Base-by-base conservation (phyloP, 805 yeast species). In the Kuraishia piskuri region DNA sequence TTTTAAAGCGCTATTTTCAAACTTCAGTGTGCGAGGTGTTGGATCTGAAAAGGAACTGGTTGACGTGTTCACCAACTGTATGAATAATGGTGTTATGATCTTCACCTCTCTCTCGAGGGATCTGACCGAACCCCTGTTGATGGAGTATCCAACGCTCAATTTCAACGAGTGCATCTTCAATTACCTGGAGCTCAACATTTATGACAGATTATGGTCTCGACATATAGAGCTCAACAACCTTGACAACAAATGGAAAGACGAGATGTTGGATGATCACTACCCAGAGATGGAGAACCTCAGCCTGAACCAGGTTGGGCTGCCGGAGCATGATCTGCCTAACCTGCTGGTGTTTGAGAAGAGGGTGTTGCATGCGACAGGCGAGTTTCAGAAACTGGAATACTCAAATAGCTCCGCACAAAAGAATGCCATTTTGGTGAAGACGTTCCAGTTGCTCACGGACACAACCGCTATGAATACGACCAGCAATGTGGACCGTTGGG, bases 181-280 rank as follows among this genome's bases (percentile, higher is more conserved):
- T 53, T 88, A 88, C 59, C 83, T 88, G 17, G 97, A 91, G 60
- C 60, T 75, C 55, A 82, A 83, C 54, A 65, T 89, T 31, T 86
- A 82, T 60, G 86, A 81, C 57, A 79, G 77, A 56, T 63, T 90
- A 6, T 88, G 96, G 94, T 57, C 70, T 1, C 69, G 71, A 37
- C 60, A 80, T 17, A 21, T 46, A 7, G n/a, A 20, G 20, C 4
- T 48, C 52, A 14, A 26, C 19, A n/a, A 31, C 44, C 23, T n/a
- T 3, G 46, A 24, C 22, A 20, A 22, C 5, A 46, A 50, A 21
- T 50, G 46, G 2, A 45, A 50, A 17, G 69, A 67, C 50, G 24
- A 47, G 2, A 22, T 21, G 2, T 46, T 68, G 17, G 57, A 64
- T 5, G 58, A 63, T 3, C 64, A 61, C 24, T 79, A 76, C 59